Base-by-base conservation (phyloP, 2,329 filamentous ascomycete species). In the Pseudocercospora ulei region DNA sequence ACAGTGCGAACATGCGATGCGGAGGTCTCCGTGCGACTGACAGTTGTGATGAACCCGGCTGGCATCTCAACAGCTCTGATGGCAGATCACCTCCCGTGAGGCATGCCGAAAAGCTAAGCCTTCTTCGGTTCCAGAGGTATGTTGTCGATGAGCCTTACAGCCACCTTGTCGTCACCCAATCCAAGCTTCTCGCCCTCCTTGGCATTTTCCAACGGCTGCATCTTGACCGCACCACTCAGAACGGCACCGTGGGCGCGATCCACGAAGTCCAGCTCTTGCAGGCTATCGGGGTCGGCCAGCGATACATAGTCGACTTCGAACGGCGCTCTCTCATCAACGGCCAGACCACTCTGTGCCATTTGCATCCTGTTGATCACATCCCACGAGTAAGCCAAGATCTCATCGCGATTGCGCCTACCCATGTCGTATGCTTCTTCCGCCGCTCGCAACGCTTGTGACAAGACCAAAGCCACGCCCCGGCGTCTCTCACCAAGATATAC, bases 261-360 rank as follows among this genome's bases (percentile, higher is more conserved):
- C 1, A 96, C 72, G 7, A 65, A 59, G 0, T 80, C 71, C 1
- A 94, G 55, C 63, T 96, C 88, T 44, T 82, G 73, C 65, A 98
- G 75, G 0, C 79, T 81, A 5, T 84, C 76, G 1, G 85, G 82
- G 54, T 96, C 85, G 0, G 88, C 82, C 16, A 98, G 70, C 9
- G 86, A 93, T 39, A 98, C 75, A 59, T 98, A 98, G 60, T 96
- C 88, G 5, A 95, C 71, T 57, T 93, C 82, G 45, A 86, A 90
- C 35, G 68, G 65, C 2, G 78, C 82, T 33, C 85, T 70, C 56
- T 81, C 64, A 19, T 64, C 62, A 0, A 77, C 72, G 1, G 65
- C 56, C 39, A 87, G 59, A 7, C 65, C 65, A 45, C 71, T 66
- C 61, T 94, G 85, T 56, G 74, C 71, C 9, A 68, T 62, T 20